Evolutionary conservation across 208 protist species (phyloP), one percentile per base, ranked within the genome.

Genomic region (Trypanosoma vivax): DNA sequence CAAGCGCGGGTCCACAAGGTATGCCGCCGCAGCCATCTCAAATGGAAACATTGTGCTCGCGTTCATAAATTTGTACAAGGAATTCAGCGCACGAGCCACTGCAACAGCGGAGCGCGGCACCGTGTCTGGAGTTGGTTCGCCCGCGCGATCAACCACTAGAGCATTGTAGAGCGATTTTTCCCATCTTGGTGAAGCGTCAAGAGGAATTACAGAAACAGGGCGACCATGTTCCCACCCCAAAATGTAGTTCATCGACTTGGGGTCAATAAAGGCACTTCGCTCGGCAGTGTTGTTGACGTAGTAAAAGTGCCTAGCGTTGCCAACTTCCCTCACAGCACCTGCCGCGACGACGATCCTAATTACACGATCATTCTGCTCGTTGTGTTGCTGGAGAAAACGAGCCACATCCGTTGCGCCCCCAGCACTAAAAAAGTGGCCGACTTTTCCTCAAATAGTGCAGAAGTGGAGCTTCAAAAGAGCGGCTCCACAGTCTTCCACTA

Each of bases 261-360:
- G 65, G 59, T 92, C 84, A 39, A 88, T 40, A 51, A 79, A 89
- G 37, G 83, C 74, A 59, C 85, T 80, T n/a, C 75, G 30, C 52
- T 92, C 80, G 0, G 80, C 68, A 6, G 35, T 52, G 0, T 23
- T 62, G 56, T 80, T 87, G 39, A 38, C 31, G 13, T 37, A 28
- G 45, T 77, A 70, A 13, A 86, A n/a, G 46, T 72, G 61, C 5
- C 76, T 49, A 1, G 73, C 70, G 57, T 89, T 52, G 30, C 72
- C 78, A 0, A 4, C 43, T 0, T 2, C 18, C 33, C 50, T 60
- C 48, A 92, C 75, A 28, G 73, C 69, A 19, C 84, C 84, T 6
- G 73, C 84, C 0, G 69, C 76, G 9, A 85, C 28, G 45, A 66
- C 51, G 46, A 92, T 66, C 29, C 13, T 9, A 24, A 14, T 45